Conservation (phyloP, 176 grass and related monocot genomes). For the Elaeis guineensis region DNA sequence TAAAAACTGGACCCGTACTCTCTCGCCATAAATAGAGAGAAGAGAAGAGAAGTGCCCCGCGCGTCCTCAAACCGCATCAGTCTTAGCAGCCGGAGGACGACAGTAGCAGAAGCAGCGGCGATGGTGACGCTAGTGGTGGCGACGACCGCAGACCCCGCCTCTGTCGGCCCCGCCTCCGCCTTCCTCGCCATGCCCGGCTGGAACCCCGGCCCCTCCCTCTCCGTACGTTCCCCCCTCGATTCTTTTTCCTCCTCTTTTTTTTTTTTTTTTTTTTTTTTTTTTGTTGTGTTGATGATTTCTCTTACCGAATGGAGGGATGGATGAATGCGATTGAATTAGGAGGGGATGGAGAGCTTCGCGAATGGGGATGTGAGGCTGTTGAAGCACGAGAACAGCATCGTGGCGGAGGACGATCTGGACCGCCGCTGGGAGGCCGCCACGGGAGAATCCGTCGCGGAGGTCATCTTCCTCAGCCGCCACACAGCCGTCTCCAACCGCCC, state of each 20-base stretch:
- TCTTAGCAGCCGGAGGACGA: too few species aligned
- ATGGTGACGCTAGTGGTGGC: slow-evolving; percentile 71
- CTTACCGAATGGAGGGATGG: too few species aligned
- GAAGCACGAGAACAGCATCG: slow-evolving; percentile 54
- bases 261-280: neutral
- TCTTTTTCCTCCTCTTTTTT: neutral
- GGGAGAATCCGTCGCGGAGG: slow-evolving; percentile 45
- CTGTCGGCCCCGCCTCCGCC: slow-evolving; percentile 54
- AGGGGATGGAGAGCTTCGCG: slow-evolving; percentile 58
- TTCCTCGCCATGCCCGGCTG: slow-evolving; percentile 73
- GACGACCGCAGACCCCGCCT: slow-evolving; percentile 57
- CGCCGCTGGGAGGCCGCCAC: slow-evolving; percentile 49
- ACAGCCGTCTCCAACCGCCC: slow-evolving; percentile 68
- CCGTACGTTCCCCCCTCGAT: slow-evolving; percentile 11
- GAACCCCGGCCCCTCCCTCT: slow-evolving; percentile 53
- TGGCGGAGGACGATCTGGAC: slow-evolving; percentile 64
- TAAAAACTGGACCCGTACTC: too few species aligned
- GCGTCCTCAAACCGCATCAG: too few species aligned
- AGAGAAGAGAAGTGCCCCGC: too few species aligned
- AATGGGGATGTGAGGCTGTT: slow-evolving; percentile 51
- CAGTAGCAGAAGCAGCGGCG: neutral
- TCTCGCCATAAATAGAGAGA: too few species aligned
- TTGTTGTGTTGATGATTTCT: neutral
- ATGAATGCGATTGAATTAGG: slow-evolving; percentile 7
- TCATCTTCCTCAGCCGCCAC: slow-evolving; percentile 77